These are phyloP conservation scores for Hypholoma fasciculare DNA, from an alignment of 768 basidiomycete genomes.

Conservation along the genomic window DNA sequence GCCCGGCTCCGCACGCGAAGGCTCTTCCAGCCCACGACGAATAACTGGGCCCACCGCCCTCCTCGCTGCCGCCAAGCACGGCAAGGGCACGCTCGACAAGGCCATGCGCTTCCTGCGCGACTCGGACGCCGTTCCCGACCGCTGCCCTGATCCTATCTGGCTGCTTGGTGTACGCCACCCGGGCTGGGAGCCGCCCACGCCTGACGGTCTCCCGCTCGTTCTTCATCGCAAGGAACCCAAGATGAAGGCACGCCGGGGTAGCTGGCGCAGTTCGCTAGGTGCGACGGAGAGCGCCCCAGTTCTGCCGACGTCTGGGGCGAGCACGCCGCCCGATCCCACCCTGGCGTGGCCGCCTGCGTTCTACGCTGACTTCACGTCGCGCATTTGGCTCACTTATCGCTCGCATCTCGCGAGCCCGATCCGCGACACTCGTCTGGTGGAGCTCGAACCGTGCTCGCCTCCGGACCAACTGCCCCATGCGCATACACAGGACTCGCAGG, in stretches of 20 bases:
- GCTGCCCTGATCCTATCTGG: constrained; percentile 84
- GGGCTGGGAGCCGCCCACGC: constrained; percentile 57
- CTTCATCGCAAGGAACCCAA: not conserved
- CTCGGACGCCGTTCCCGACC: constrained; percentile 83
- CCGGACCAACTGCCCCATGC: not conserved
- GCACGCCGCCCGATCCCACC: constrained; percentile 32
- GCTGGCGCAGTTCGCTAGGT: not conserved
- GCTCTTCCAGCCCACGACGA: constrained; percentile 20
- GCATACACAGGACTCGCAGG: not conserved
- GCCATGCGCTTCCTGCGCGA: constrained; percentile 88
- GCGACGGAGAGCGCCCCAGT: not conserved
- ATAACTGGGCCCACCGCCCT: constrained; percentile 40
- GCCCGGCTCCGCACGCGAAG: not conserved
- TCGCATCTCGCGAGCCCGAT: constrained; percentile 79
- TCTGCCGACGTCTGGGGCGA: no score
- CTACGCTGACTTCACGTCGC: constrained; percentile 85
- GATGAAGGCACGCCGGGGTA: not conserved
- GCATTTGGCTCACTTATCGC: constrained; percentile 92
- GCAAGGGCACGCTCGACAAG: constrained; percentile 57
- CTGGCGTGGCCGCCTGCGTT: constrained; percentile 79
- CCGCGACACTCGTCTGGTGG: constrained; percentile 50
- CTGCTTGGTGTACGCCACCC: constrained; percentile 81
- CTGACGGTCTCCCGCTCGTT: constrained; percentile 1
- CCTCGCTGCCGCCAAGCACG: constrained; percentile 68
- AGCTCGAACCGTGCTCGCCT: constrained; percentile 21